Conservation (phyloP, 2,329 filamentous ascomycete species). For the Xylaria multiplex region DNA sequence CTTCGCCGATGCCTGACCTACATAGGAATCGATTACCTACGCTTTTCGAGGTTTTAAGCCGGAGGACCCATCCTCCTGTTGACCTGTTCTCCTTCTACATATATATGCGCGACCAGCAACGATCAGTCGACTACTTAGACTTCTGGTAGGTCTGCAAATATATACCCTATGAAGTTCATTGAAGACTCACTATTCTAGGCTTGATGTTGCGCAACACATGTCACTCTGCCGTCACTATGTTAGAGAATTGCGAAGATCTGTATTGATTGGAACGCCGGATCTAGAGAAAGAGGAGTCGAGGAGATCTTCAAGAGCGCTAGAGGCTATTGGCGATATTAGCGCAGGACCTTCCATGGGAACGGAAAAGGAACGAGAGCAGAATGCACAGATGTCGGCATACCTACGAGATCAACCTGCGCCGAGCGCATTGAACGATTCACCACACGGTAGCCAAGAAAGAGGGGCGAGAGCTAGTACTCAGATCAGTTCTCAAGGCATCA, state of each 20-base stretch:
- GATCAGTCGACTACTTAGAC: conserved; percentile 96
- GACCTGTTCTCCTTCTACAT: conserved; percentile 99
- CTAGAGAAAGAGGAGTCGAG: conserved; percentile 83
- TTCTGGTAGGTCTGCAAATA: conserved; percentile 78
- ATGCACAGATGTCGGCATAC: conserved; percentile 91
- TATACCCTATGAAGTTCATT: background rate
- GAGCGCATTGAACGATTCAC: conserved; percentile 62
- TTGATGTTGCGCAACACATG: conserved; percentile 99
- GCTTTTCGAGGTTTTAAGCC: conserved; percentile 93
- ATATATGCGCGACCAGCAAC: conserved; percentile 98
- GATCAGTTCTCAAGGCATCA: conserved; percentile 69
- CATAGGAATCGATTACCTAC: conserved; percentile 88
- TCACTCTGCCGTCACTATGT: conserved; percentile 97
- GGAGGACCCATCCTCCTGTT: conserved; percentile 92
- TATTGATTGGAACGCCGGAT: conserved; percentile 92
- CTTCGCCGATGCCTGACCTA: conserved; percentile 68
- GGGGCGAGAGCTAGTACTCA: conserved; percentile 61
- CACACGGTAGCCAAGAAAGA: conserved; percentile 61
- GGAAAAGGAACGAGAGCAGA: conserved; percentile 79
- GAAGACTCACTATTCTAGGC: conserved; percentile 66
- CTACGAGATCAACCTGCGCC: conserved; percentile 72
- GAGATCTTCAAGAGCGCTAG: conserved; percentile 82
- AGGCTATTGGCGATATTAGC: conserved; percentile 74
- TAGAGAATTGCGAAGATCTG: conserved; percentile 90
- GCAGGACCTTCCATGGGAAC: conserved; percentile 70